Base-by-base conservation (phyloP, 345 rosid species). In the Lepidium didymum region DNA sequence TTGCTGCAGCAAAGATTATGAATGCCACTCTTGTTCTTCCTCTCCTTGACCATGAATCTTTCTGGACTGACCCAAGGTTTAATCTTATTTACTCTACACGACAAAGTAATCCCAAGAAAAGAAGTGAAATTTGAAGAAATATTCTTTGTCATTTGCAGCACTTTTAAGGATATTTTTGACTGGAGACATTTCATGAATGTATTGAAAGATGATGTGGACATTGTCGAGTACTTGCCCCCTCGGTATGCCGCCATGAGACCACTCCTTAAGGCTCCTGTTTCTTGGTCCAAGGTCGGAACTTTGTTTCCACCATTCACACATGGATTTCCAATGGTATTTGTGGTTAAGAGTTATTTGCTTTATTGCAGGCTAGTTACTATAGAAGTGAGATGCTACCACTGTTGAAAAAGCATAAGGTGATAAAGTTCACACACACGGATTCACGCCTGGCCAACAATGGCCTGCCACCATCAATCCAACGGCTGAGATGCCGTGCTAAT, bases 11-110 rank as follows among this genome's bases (percentile, higher is more conserved):
- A 31, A 95, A 82, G 86, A 74, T 91, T 51, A 95, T 91, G 99
- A 89, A 91, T 79, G 99, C 96, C 27, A 89, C 96, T 55, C 84
- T 95, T 75, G 96, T 95, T 68, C 96, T 95, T 79, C 99, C 98
- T 72, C 84, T 82, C 37, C 96, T 95, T 8, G 99, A 95, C 79
- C 99, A 92, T 16, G 83, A 91, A 35, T 95, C 99, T 2, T 95
- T 95, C 66, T 95, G 99, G 99, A 91, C 92, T 2, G 98, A 95
- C 57, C 97, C 96, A 8, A 95, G 99, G 99, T 61, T 52, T 36
- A 10, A 31, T 52, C 18, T 40, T 21, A 44, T 61, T 61, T 14
- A 19, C 68, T 33, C 46, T 23, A 8, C 35, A 25, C n/a, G 46
- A 35, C 46, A 21, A 47, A 15, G 49, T 55, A 46, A n/a, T 31